Base-by-base conservation (phyloP, 768 basidiomycete genomes). In the Chalciporus chontae region DNA sequence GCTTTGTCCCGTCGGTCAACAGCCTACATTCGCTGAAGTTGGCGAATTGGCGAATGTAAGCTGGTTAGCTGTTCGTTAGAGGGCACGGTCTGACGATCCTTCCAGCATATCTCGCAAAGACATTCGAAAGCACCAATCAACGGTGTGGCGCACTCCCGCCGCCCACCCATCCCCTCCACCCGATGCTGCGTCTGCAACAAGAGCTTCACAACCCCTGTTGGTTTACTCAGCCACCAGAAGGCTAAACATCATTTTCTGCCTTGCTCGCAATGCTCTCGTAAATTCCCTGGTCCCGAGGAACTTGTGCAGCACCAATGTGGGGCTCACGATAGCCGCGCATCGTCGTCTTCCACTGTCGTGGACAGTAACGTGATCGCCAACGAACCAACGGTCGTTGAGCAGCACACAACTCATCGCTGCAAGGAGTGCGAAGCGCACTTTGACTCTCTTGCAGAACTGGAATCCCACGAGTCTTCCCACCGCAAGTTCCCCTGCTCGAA, bases 171-270 rank as follows among this genome's bases (percentile, higher is more conserved):
- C 39, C 31, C 55, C 11, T 1, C 62, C 5, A 60, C 58, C 40
- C 39, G 47, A 45, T 66, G 64, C 51, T 54, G 42, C 39, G 19
- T 62, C 36, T 66, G 64, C 57, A 54, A 61, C 47, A 67, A 63
- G 51, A 57, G 47, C 45, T 67, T 62, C 21, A 39, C 58, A 10
- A 50, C 65, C 19, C 31, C 55, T 4, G 37, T 0, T 15, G 64
- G 41, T 11, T 48, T 66, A 29, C 39, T 47, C 15, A 41, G 40
- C 17, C 64, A 66, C 42, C 65, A 54, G 49, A 56, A 51, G 4
- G 62, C 53, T 26, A 66, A 66, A 34, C 39, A 3, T n/a, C 64
- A 66, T 40, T 52, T 43, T 45, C 50, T 57, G 5, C 44, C 50
- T 36, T 50, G 50, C 44, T 3, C 55, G 18, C 27, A 8, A 14